These are phyloP conservation scores for Corymbia citriodora DNA, from an alignment of 441 rosid genomes.

Conservation along the genomic window DNA sequence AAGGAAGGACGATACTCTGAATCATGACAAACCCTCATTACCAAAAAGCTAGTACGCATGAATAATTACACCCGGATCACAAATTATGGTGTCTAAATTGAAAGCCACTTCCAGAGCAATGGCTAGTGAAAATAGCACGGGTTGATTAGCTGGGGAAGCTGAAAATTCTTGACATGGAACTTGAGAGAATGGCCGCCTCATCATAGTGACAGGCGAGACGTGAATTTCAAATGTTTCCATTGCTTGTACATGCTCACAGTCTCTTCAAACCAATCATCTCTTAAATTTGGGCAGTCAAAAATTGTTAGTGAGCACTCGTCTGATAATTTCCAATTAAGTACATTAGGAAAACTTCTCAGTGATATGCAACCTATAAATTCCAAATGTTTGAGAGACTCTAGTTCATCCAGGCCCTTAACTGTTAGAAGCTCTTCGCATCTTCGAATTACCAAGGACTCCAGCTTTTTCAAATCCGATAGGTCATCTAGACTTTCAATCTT, in stretches of 20 bases:
- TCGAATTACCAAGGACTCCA: background rate
- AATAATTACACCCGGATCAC: background rate
- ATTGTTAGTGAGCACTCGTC: background rate
- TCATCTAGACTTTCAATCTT: background rate
- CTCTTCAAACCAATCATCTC: background rate
- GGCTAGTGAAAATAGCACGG: no score
- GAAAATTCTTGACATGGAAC: background rate
- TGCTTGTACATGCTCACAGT: background rate
- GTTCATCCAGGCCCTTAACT: background rate
- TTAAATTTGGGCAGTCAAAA: background rate
- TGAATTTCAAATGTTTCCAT: background rate
- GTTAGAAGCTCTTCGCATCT: background rate
- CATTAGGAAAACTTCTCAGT: background rate
- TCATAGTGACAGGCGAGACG: no score
- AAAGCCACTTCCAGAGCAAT: background rate
- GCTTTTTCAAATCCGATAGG: background rate
- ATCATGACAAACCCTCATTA: background rate
- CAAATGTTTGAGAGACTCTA: background rate
- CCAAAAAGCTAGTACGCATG: background rate
- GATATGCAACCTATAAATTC: background rate
- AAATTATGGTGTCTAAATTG: background rate
- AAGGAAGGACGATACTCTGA: no score
- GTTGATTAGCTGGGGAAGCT: no score
- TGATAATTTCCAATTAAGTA: background rate
- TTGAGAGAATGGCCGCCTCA: background rate